Evolutionary conservation across 257 asterid species (phyloP).

Genomic region (Solanum raphanifolium): DNA sequence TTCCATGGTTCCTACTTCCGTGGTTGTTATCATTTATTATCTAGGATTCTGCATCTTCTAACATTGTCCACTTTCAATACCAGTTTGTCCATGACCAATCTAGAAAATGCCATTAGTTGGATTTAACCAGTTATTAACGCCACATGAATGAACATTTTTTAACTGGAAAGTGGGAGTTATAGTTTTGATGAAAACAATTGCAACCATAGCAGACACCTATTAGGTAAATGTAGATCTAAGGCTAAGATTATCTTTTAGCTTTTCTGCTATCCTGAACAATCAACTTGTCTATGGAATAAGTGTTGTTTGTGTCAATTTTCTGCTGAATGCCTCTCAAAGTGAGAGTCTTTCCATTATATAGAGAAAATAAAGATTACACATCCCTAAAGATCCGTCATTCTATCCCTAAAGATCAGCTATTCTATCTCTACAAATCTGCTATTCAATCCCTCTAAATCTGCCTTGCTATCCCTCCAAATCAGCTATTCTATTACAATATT

Average conservation of each 20-base stretch:
- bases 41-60: neutral
- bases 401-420: too few relatives aligned
- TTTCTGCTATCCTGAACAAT: neutral
- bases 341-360: too few relatives aligned
- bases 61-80: neutral
- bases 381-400: too few relatives aligned
- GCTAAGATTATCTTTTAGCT: neutral
- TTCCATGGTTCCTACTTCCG: neutral
- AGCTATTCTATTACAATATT: too few relatives aligned
- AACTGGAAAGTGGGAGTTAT: neutral
- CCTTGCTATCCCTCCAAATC: too few relatives aligned
- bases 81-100: neutral
- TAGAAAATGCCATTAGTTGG: neutral
- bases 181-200: neutral
- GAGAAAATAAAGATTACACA: too few relatives aligned
- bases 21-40: neutral
- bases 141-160: neutral
- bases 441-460: too few relatives aligned
- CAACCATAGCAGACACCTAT: neutral
- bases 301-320: neutral
- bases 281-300: neutral
- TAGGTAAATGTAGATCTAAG: neutral
- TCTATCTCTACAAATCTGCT: too few relatives aligned
- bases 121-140: neutral
- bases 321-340: too few relatives aligned